Evolutionary conservation across 2,329 filamentous ascomycete species (phyloP), one percentile per base, ranked within the genome.

Genomic region (Calonectria naviculata): DNA sequence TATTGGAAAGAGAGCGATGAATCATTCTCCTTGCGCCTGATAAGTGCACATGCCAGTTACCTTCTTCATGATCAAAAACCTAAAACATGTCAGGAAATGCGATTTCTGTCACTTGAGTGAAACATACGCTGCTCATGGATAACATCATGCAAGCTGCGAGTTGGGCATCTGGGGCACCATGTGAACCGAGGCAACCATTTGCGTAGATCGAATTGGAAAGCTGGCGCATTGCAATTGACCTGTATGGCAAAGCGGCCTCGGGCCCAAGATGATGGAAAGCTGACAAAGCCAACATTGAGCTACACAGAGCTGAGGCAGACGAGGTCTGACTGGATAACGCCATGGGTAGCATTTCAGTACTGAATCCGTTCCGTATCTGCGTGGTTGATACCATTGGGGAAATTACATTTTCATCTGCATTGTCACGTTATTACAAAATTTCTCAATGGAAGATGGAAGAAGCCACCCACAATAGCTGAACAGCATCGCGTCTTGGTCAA

Each of bases 71-170:
- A 21, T 68, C 65, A 54, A 71, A 68, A 7, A 65, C 69, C 69
- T 71, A 29, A 3, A 8, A 2, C 0, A 9, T 21, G 4, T 71
- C 21, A 67, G 64, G 15, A n/a, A 26, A 34, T 3, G 29, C n/a
- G 9, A 19, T 6, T 1, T 21, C 5, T n/a, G 21, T 3, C 5
- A 5, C 29, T 26, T 4, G 12, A 36, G 12, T 28, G 15, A 4
- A 10, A 61, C 42, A 9, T 6, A 71, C 65, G 31, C 69, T 65
- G 19, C 64, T 58, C 60, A 71, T 71, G 28, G 28, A 67, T 7
- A 71, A 21, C 65, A 67, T 71, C 69, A 71, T 71, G 29, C 58
- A 65, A 19, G 69, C 60, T 17, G 69, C 65, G 10, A 71, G 26
- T 19, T 65, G 64, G 8, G 65, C 24, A 13, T 68, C 52, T 15